Conservation (phyloP, 345 rosid genomes). For the Citrus australasica region DNA sequence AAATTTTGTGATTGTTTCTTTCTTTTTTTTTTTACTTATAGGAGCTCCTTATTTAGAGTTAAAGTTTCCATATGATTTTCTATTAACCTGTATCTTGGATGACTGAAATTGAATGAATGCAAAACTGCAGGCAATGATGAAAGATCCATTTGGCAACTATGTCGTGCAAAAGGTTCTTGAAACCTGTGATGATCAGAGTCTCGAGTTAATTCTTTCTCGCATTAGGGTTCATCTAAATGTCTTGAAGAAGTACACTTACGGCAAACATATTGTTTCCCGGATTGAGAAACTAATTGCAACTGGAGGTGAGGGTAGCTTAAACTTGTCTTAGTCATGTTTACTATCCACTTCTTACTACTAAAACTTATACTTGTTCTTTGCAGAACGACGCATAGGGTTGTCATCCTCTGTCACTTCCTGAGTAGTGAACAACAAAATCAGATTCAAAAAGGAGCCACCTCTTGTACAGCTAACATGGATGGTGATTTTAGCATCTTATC, state of each 20-base stretch:
- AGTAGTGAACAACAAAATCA: slow-evolving; percentile 4
- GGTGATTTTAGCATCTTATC: slow-evolving; percentile 19
- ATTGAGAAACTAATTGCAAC: slow-evolving; percentile 91
- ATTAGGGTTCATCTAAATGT: slow-evolving; percentile 82
- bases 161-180: slow-evolving; percentile 96
- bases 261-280: slow-evolving; percentile 95
- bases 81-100: neutral
- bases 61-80: neutral
- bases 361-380: slow-evolving; percentile 13
- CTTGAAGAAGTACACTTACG: slow-evolving; percentile 90
- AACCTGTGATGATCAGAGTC: slow-evolving; percentile 82
- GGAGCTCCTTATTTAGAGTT: neutral
- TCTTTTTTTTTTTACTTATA: neutral
- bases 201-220: slow-evolving; percentile 79
- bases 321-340: neutral
- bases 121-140: slow-evolving; percentile 91
- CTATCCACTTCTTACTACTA: neutral
- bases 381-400: slow-evolving; percentile 86
- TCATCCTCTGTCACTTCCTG: slow-evolving; percentile 41
- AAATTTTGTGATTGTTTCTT: neutral
- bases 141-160: slow-evolving; percentile 96
- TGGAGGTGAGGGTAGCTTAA: slow-evolving; percentile 61
- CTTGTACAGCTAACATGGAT: slow-evolving; percentile 38
- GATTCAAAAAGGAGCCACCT: neutral
- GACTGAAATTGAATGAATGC: neutral